Evolutionary conservation across 2,329 filamentous ascomycete genomes (phyloP).

Genomic region (Penicillium rolfsii): DNA sequence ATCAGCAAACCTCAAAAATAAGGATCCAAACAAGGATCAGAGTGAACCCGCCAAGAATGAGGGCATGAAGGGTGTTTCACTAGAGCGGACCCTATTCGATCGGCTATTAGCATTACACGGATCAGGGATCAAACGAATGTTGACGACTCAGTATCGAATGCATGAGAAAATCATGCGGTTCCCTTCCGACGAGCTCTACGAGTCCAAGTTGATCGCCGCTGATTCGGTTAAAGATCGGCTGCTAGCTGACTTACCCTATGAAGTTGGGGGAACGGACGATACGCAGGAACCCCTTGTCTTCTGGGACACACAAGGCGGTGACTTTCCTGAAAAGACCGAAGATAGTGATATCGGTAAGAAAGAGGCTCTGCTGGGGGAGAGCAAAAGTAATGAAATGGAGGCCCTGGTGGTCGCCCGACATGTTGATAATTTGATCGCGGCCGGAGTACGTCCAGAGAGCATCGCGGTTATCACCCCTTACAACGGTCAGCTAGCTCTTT

Average conservation of each 20-base stretch:
- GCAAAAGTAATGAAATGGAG: constrained; percentile 92
- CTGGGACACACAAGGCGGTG: constrained; percentile 93
- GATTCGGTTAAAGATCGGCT: constrained; percentile 75
- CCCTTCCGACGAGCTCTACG: constrained; percentile 86
- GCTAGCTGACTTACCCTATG: constrained; percentile 76
- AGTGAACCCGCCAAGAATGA: constrained; percentile 43
- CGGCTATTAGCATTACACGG: constrained; percentile 82
- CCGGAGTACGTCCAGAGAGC: constrained; percentile 78
- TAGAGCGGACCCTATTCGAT: constrained; percentile 94
- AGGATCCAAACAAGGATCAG: constrained; percentile 44
- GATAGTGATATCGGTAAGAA: constrained; percentile 65
- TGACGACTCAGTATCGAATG: constrained; percentile 98
- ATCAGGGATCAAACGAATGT: constrained; percentile 82
- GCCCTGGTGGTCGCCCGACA: constrained; percentile 78
- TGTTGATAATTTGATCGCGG: constrained; percentile 72
- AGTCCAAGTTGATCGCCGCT: constrained; percentile 76
- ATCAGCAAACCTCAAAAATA: constrained; percentile 56
- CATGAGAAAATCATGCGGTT: constrained; percentile 95
- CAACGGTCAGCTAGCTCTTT: constrained; percentile 84
- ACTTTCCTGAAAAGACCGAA: constrained; percentile 81
- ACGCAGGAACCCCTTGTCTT: constrained; percentile 87
- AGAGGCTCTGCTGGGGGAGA: constrained; percentile 65
- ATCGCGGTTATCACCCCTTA: constrained; percentile 96
- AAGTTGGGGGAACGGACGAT: constrained; percentile 78
- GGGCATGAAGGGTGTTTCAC: constrained; percentile 57